Evolutionary conservation across 257 asterid genomes (phyloP).

Genomic region (Solanum habrochaites): DNA sequence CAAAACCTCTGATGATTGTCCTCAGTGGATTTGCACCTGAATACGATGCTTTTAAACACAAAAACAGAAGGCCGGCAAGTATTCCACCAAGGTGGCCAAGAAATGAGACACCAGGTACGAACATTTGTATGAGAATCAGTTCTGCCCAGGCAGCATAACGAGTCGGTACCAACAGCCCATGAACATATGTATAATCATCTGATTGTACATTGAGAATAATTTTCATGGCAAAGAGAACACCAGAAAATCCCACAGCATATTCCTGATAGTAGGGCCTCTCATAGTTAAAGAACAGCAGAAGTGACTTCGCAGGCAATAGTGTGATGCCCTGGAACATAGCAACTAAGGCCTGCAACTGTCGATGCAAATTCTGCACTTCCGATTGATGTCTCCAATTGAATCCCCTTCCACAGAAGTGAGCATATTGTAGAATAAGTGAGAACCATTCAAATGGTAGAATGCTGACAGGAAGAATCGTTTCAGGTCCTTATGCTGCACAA

Average conservation of each 20-base stretch:
- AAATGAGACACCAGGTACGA: slow-evolving; percentile 85
- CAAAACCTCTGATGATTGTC: slow-evolving; percentile 28
- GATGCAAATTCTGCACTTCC: slow-evolving; percentile 70
- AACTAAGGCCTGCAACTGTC: slow-evolving; percentile 53
- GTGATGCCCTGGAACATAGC: slow-evolving; percentile 86
- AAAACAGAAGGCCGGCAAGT: slow-evolving; percentile 66
- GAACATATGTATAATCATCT: slow-evolving; percentile 52
- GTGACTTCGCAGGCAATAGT: slow-evolving; percentile 49
- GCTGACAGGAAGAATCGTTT: slow-evolving; percentile 75
- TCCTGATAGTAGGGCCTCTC: slow-evolving; percentile 61
- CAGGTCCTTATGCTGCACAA: slow-evolving; percentile 67
- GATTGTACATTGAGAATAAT: slow-evolving; percentile 65
- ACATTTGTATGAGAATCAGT: slow-evolving; percentile 69
- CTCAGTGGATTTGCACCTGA: slow-evolving; percentile 37
- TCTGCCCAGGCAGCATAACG: slow-evolving; percentile 97
- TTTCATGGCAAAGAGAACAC: slow-evolving; percentile 93
- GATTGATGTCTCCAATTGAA: slow-evolving; percentile 66
- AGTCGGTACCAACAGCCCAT: slow-evolving; percentile 69
- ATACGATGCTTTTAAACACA: slow-evolving; percentile 24
- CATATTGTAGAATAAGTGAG: slow-evolving; percentile 90
- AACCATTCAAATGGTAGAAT: slow-evolving; percentile 68
- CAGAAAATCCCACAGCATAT: slow-evolving; percentile 88
- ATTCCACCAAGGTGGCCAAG: slow-evolving; percentile 89
- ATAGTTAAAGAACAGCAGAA: slow-evolving; percentile 42
- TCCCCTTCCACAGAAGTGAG: slow-evolving; percentile 95